Evolutionary conservation across 306 rosid genomes (phyloP).

Genomic region (Sechiopsis laciniata): DNA sequence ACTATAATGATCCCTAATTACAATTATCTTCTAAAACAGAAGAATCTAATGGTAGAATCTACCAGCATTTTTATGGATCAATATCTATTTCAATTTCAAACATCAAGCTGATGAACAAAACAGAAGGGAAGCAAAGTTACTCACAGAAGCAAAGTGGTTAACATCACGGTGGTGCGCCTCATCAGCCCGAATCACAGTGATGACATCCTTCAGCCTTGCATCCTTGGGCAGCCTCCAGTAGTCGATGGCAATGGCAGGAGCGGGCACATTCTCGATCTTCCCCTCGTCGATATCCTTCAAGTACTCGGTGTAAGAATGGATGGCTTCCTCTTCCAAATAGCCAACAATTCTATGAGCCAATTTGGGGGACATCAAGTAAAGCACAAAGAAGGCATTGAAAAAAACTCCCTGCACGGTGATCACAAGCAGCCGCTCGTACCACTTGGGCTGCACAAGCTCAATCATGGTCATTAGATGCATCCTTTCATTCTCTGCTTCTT

Average conservation of each 20-base stretch:
- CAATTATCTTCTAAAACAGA: too few relatives aligned
- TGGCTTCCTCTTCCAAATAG: slow-evolving; percentile 69
- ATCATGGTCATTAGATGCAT: slow-evolving; percentile 81
- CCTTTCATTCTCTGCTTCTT: slow-evolving; percentile 84
- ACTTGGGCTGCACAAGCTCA: slow-evolving; percentile 63
- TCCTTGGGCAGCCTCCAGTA: slow-evolving; percentile 74
- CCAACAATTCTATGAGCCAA: slow-evolving; percentile 67
- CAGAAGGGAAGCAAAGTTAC: slow-evolving; percentile 11
- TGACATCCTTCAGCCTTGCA: slow-evolving; percentile 58
- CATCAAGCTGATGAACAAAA: too few relatives aligned
- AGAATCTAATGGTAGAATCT: too few relatives aligned
- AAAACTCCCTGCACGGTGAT: slow-evolving; percentile 68
- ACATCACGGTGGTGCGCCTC: slow-evolving; percentile 82
- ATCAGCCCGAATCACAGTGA: slow-evolving; percentile 67
- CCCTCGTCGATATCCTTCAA: slow-evolving; percentile 52
- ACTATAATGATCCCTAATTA: too few relatives aligned
- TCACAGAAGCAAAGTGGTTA: slow-evolving; percentile 80
- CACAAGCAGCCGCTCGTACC: slow-evolving; percentile 68
- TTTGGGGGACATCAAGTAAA: slow-evolving; percentile 57
- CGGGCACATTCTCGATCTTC: slow-evolving; percentile 55
- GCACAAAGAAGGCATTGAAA: slow-evolving; percentile 61
- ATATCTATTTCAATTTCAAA: too few relatives aligned
- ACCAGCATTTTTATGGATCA: too few relatives aligned
- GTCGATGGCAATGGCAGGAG: slow-evolving; percentile 82
- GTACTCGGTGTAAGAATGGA: slow-evolving; percentile 50